Base-by-base conservation (phyloP, 2,329 filamentous ascomycete genomes). In the Botryotinia narcissicola region DNA sequence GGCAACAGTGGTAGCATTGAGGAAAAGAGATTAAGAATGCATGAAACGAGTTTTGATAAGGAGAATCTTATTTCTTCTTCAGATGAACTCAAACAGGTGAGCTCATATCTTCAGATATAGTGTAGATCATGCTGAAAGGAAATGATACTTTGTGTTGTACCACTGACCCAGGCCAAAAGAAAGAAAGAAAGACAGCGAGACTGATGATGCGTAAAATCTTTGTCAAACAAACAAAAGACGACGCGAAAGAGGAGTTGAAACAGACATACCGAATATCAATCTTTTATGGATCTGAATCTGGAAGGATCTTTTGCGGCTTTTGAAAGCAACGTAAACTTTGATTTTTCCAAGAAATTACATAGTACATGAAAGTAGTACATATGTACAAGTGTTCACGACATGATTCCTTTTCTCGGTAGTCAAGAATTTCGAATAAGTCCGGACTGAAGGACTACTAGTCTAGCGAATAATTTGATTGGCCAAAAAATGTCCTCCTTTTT, bases 71-170 rank as follows among this genome's bases (percentile, higher is more conserved):
- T 62, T 71, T 71, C 37, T 20, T 35, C 44, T 62, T 63, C 46
- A 71, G 42, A 67, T 37, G 62, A 44, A 48, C 70, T 37, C 14
- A 44, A 22, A 67, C 48, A n/a, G 46, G 29, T 68, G 70, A 72
- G 61, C 70, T 72, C 61, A 72, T 72, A 51, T 54, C 44, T 67
- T 67, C 64, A 67, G 40, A 44, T 59, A 72, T 59, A 67, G 60
- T 72, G 70, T 46, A 40, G 70, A 71, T 71, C 70, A 46, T 66
- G 61, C 46, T 44, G 60, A 46, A 66, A 71, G 42, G 59, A 71
- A 62, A 64, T 62, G 68, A 71, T 40, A 22, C 29, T 71, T 71
- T 32, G 35, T n/a, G 57, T 54, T 22, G 44, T 71, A n/a, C 25
- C 8, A 37, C 32, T 66, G 60, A 40, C n/a, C 57, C 44, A 46